phyloP scores from a whole-genome alignment of 2,329 filamentous ascomycete species.

The Fusarium sp. region DNA sequence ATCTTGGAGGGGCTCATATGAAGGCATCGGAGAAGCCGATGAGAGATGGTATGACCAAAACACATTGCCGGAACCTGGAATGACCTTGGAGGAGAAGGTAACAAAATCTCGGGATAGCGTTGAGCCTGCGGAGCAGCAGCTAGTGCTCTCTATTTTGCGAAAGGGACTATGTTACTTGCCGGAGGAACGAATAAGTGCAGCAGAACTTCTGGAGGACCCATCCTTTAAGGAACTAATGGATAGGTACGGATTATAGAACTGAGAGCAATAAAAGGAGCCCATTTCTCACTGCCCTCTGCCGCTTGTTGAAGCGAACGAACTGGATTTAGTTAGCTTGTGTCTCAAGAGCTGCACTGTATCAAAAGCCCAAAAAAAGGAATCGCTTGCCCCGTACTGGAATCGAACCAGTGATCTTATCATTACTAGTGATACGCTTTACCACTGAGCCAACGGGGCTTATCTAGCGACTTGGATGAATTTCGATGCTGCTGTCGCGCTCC shows the following conservation, averaged over 20 bases:
- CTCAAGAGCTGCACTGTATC: too few relatives aligned
- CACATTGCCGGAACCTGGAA: fast-evolving
- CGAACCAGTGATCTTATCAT: too few relatives aligned
- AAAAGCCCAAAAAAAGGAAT: too few relatives aligned
- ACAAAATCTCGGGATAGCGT: fast-evolving
- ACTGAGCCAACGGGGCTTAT: too few relatives aligned
- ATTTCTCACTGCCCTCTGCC: too few relatives aligned
- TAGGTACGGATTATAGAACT: not conserved
- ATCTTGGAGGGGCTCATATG: not conserved
- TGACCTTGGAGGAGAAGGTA: not conserved
- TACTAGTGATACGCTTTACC: too few relatives aligned
- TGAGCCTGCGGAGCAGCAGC: not conserved
- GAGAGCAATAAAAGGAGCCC: too few relatives aligned
- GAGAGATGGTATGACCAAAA: not conserved
- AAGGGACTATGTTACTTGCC: not conserved
- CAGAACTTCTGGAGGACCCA: not conserved
- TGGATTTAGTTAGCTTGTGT: too few relatives aligned
- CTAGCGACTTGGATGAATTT: too few relatives aligned
- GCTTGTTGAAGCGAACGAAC: too few relatives aligned
- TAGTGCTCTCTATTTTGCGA: not conserved
- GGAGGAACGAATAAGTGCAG: not conserved
- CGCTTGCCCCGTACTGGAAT: too few relatives aligned
- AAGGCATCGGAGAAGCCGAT: not conserved
- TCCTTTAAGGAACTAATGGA: not conserved
- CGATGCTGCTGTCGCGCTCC: fast-evolving